Evolutionary conservation across 2,329 filamentous ascomycete species (phyloP).

Genomic region (Sclerotiophoma versabilis): DNA sequence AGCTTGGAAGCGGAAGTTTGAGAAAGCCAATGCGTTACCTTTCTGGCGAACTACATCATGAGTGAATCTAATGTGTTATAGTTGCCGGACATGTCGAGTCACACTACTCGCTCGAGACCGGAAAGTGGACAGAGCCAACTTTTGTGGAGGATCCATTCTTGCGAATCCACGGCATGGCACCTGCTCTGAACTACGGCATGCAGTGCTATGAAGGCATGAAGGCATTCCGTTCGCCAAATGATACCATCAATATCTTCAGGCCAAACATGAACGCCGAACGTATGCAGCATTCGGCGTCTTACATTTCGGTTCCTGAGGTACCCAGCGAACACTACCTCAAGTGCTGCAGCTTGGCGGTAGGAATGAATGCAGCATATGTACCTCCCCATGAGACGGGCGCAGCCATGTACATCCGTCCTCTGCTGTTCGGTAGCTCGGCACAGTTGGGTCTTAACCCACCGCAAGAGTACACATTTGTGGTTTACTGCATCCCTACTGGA

Average conservation of each 20-base stretch:
- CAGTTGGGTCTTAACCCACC: constrained; percentile 87
- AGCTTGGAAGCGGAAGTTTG: neutral
- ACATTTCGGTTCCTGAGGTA: constrained; percentile 82
- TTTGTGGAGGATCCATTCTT: constrained; percentile 87
- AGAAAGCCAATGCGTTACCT: neutral
- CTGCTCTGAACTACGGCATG: constrained; percentile 92
- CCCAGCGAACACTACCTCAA: constrained; percentile 78
- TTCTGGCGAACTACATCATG: neutral
- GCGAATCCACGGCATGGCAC: constrained; percentile 92
- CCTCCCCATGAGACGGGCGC: constrained; percentile 88
- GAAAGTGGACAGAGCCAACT: constrained; percentile 77
- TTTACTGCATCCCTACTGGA: constrained; percentile 89
- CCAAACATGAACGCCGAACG: constrained; percentile 83
- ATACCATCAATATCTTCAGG: constrained; percentile 85
- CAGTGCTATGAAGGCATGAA: constrained; percentile 99
- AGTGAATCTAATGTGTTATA: constrained; percentile 43
- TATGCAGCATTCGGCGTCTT: constrained; percentile 83
- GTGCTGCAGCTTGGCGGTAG: constrained; percentile 80
- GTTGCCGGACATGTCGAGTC: constrained; percentile 96
- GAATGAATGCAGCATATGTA: constrained; percentile 87
- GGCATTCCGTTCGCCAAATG: constrained; percentile 81
- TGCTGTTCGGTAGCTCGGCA: constrained; percentile 85
- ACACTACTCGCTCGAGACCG: constrained; percentile 76
- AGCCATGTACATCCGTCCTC: constrained; percentile 89
- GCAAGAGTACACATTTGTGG: constrained; percentile 89